Base-by-base conservation (phyloP, 257 asterid species). In the Anisodus acutangulus region DNA sequence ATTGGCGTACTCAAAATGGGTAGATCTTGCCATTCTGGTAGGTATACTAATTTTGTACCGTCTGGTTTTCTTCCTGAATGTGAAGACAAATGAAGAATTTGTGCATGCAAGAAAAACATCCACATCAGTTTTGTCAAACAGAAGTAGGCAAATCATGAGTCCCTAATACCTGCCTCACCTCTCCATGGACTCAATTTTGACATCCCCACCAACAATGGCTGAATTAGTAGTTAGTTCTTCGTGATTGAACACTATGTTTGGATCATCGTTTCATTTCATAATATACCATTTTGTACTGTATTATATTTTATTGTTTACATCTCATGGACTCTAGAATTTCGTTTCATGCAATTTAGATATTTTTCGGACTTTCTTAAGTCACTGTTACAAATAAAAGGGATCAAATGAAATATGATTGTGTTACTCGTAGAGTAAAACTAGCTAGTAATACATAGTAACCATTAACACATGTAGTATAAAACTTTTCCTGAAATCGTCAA, bases 1-100 rank as follows among this genome's bases (percentile, higher is more conserved):
- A 68, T 47, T 82, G 79, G 58, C 8, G 9, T 69, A 82, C 12
- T 82, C 85, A 37, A 83, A 71, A 63, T 83, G 85, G 85, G 3
- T 70, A 6, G 53, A 83, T 35, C 85, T 83, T 43, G 22, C 8
- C 26, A 45, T 83, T 31, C 31, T 83, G 58, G 53, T 83, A 2
- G 74, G 13, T 17, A 83, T 15, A 35, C 22, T 55, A 39, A 6
- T n/a, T 83, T 58, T 71, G 85, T 19, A 71, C 45, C 54, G 82
- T 11, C n/a, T 70, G 4, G 4, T 43, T 8, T 83, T 83, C 82
- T 83, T 83, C 5, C 19, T 70, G 37, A 54, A 55, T n/a, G 71
- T 83, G 6, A 83, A 70, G 51, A 59, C 54, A 8, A 71, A 16
- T 71, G 85, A 83, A 43, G 57, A 71, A 13, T 19, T 72, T 39